Evolutionary conservation across 2,329 filamentous ascomycete genomes (phyloP), one percentile per base, ranked within the genome.

Genomic region (Fusarium scirpi): DNA sequence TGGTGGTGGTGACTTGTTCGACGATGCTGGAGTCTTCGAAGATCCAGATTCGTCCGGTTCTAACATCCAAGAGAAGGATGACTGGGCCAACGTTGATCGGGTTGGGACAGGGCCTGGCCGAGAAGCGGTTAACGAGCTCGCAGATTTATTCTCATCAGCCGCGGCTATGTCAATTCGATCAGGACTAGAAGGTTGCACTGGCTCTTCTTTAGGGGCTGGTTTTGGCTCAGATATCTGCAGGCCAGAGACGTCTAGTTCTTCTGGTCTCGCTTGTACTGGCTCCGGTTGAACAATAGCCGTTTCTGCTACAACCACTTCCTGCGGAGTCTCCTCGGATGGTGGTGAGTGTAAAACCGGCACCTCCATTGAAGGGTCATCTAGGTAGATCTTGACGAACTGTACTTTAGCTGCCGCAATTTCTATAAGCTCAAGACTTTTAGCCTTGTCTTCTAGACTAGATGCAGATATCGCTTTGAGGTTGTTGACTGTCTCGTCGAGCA

Each of bases 11-110:
- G 80, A 80, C 22, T 79, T 80, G 38, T 57, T 70, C 10, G 71
- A 48, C 6, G 75, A 64, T 5, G 70, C 30, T 15, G 71, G 54
- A 1, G 75, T 66, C 58, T 76, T 62, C 52, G 74, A 69, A 43
- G 64, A 72, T 13, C 49, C 61, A 0, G 81, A 78, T 57, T 82
- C 76, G 69, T 87, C 85, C 5, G 86, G 86, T 70, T 90, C 89
- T 4, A 94, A 83, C 91, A 94, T 94, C 90, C 91, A 94, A 2
- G 91, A 90, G 78, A 93, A 94, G 6, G 90, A 91, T 10, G 92
- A 93, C 70, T 92, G 91, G 2, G 91, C 90, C 34, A 94, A 84
- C 1, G 86, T 88, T 6, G 91, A 91, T 24, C 90, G 85, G 22
- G 88, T 88, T 1, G 87, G 88, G 18, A 89, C 85, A 70, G 67